phyloP scores from a whole-genome alignment of 2,329 filamentous ascomycete species.

The Monosporascus sp. region DNA sequence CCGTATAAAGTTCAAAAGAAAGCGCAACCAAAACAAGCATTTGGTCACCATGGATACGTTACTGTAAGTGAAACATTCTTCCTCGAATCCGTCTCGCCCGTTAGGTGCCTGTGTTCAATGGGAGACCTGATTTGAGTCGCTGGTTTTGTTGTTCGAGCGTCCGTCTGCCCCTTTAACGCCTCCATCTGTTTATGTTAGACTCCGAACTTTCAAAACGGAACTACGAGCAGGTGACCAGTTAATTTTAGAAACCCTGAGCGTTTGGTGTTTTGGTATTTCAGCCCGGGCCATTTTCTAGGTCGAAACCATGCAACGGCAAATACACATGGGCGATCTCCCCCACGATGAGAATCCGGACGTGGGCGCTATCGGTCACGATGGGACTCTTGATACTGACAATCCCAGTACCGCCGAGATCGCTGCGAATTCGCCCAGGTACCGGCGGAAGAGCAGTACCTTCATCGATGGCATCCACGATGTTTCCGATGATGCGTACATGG shows the following conservation, averaged over 20 bases:
- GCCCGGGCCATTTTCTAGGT: background rate
- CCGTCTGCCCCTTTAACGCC: background rate
- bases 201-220: background rate
- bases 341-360: conserved; percentile 9
- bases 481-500: conserved; percentile 73
- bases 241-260: too few species aligned
- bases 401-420: conserved; percentile 83
- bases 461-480: conserved; percentile 97
- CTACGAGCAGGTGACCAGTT: too few species aligned
- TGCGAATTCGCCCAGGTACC: conserved; percentile 82
- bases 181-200: background rate
- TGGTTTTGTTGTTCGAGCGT: background rate
- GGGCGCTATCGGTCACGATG: conserved; percentile 5
- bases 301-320: conserved; percentile 11
- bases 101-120: background rate
- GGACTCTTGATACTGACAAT: conserved; percentile 23
- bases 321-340: conserved; percentile 13
- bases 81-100: conserved; percentile 6
- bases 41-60: conserved; percentile 51
- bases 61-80: conserved; percentile 43
- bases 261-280: background rate
- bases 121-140: background rate
- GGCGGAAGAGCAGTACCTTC: conserved; percentile 90
- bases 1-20: conserved; percentile 1
- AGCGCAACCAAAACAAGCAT: background rate